Evolutionary conservation across 225 moss, liverwort and hornwort genomes (phyloP).

Genomic region (Neckera pumila): DNA sequence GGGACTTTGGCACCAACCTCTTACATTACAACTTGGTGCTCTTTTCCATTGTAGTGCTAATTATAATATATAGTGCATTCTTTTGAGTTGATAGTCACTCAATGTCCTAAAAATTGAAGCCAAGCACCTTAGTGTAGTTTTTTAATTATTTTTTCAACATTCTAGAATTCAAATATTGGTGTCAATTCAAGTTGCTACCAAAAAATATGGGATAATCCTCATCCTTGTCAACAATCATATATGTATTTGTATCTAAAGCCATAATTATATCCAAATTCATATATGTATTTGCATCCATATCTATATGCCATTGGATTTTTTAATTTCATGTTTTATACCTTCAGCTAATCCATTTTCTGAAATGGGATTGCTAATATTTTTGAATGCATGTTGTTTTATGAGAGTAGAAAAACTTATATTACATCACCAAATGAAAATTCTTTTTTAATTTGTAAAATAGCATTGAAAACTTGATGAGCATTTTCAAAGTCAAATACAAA

Average conservation of each 20-base stretch:
- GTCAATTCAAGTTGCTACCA: background rate
- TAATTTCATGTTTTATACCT: background rate
- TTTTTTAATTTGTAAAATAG: background rate
- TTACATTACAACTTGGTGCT: too few relatives aligned
- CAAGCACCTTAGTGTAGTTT: accelerated
- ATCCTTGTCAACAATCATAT: background rate
- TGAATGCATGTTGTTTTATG: too few relatives aligned
- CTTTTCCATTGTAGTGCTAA: background rate
- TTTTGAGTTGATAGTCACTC: background rate
- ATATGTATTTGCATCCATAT: background rate
- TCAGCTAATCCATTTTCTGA: background rate
- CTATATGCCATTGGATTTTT: accelerated
- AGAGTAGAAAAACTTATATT: too few relatives aligned
- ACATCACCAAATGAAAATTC: background rate
- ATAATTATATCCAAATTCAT: too few relatives aligned
- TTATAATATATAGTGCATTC: background rate
- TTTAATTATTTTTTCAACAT: background rate
- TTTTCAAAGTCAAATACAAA: background rate
- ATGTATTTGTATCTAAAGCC: too few relatives aligned
- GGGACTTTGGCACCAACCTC: background rate
- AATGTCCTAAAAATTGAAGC: background rate
- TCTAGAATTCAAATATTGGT: background rate
- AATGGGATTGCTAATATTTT: too few relatives aligned
- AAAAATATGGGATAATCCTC: background rate
- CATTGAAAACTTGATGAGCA: background rate